Evolutionary conservation across 2,329 filamentous ascomycete genomes (phyloP), one percentile per base, ranked within the genome.

Genomic region (Hymenotorrendiella dingleyae): DNA sequence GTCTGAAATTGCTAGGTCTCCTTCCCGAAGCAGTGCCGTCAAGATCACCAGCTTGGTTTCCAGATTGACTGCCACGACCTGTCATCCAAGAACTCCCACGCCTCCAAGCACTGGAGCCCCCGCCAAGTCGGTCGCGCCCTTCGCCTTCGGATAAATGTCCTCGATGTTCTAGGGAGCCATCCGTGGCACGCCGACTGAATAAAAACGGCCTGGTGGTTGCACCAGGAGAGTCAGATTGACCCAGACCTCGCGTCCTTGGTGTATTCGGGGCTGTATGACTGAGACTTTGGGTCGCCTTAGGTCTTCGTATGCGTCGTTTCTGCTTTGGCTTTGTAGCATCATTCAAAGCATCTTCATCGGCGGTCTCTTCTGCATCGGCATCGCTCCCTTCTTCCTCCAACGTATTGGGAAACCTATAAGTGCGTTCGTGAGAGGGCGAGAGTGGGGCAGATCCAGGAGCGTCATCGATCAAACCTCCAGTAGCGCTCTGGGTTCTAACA

Each of bases 291-390:
- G 64, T 73, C 64, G 67, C 74, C 70, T 23, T 69, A 63, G 60
- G 76, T 52, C 80, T 70, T 47, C 75, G 73, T 54, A 72, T 80
- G 59, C 77, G 79, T 50, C 78, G 76, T 62, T 80, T 82, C 62
- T 74, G 81, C 64, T 76, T 85, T 23, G 70, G 70, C 48, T 74
- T 76, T 2, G 64, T 55, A 21, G 64, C 57, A 40, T 70, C 68
- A 11, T 66, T 60, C n/a, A 64, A 56, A 14, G 67, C 67, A n/a
- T 73, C 74, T 59, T 95, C 90, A 40, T 89, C 87, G 0, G 82
- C 86, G 33, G 88, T 94, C 60, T 93, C 87, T 60, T 94, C 90
- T 1, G 83, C 86, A 61, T 94, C 90, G 1, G 83, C 86, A 57
- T 90, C 86, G 60, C 80, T 86, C 16, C 78, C 80, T 48, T 73